These are phyloP conservation scores for Sungouiozyma ichnusensis DNA, from an alignment of 805 yeast genomes.

Conservation along the genomic window DNA sequence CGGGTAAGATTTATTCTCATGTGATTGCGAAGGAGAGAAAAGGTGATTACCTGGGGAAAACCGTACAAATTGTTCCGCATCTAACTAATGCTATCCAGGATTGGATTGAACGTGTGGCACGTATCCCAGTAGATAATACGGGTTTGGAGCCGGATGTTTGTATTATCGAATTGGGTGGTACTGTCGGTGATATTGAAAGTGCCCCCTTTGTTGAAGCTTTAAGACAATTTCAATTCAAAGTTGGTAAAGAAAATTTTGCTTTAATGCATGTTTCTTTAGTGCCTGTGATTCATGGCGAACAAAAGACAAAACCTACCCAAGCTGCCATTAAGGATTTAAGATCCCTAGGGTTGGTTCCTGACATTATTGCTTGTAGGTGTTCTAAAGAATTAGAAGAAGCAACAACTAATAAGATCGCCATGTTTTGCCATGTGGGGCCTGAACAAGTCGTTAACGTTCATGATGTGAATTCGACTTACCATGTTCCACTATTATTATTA, in stretches of 20 bases:
- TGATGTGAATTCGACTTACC: slow-evolving; percentile 94
- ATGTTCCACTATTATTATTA: slow-evolving; percentile 83
- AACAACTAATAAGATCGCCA: slow-evolving; percentile 91
- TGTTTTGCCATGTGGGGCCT: slow-evolving; percentile 99
- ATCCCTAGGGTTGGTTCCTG: slow-evolving; percentile 89
- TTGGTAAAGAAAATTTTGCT: slow-evolving; percentile 88
- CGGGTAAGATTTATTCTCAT: slow-evolving; percentile 91
- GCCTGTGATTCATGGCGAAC: slow-evolving; percentile 97
- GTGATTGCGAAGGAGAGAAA: slow-evolving; percentile 92
- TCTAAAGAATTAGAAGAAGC: slow-evolving; percentile 66
- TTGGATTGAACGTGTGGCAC: slow-evolving; percentile 92
- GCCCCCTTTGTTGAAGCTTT: slow-evolving; percentile 99
- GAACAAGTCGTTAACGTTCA: slow-evolving; percentile 95
- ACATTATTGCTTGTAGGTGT: slow-evolving; percentile 97
- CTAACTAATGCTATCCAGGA: slow-evolving; percentile 95
- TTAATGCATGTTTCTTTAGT: slow-evolving; percentile 93
- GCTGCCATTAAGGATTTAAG: slow-evolving; percentile 97
- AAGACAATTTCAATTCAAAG: slow-evolving; percentile 97
- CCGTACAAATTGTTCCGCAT: slow-evolving; percentile 99
- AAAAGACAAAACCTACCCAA: slow-evolving; percentile 98
- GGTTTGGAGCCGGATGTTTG: slow-evolving; percentile 91
- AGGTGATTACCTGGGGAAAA: slow-evolving; percentile 96
- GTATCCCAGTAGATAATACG: slow-evolving; percentile 81
- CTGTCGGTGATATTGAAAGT: slow-evolving; percentile 97
- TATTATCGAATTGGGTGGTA: slow-evolving; percentile 96